Evolutionary conservation across 768 basidiomycete species (phyloP).

Genomic region (Suillus fuscotomentosus): DNA sequence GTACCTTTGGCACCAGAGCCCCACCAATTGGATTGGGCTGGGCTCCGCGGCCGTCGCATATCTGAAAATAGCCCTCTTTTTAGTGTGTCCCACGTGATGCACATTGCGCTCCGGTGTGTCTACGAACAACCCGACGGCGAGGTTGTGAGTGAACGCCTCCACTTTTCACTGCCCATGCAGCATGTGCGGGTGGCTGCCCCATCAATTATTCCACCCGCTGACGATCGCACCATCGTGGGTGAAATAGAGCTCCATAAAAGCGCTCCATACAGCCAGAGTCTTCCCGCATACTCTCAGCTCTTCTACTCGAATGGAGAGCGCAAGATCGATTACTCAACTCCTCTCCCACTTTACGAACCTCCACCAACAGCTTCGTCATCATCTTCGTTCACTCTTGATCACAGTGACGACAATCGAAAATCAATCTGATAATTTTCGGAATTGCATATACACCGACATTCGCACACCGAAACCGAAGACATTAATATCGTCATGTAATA

Average conservation of each 20-base stretch:
- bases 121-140: conserved; percentile 47
- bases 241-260: conserved; percentile 8
- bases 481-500: background rate
- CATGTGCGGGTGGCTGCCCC: conserved; percentile 45
- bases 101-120: conserved; percentile 51
- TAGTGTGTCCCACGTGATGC: conserved; percentile 51
- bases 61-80: conserved; percentile 55
- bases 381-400: background rate
- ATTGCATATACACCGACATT: background rate
- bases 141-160: conserved; percentile 22
- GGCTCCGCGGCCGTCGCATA: conserved; percentile 35
- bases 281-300: conserved; percentile 79
- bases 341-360: conserved; percentile 65
- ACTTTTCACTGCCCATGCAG: conserved; percentile 47
- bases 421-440: conserved; percentile 5
- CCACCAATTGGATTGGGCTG: conserved; percentile 27
- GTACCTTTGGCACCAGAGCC: conserved; percentile 19
- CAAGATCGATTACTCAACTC: conserved; percentile 63
- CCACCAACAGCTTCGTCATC: conserved; percentile 10
- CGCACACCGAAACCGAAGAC: background rate
- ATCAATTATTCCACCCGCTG: background rate
- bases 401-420: conserved; percentile 8
- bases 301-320: conserved; percentile 73
- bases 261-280: conserved; percentile 28
- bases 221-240: conserved; percentile 8